These are phyloP conservation scores for Aspergillus felis DNA, from an alignment of 2,329 filamentous ascomycete genomes.

Conservation along the genomic window DNA sequence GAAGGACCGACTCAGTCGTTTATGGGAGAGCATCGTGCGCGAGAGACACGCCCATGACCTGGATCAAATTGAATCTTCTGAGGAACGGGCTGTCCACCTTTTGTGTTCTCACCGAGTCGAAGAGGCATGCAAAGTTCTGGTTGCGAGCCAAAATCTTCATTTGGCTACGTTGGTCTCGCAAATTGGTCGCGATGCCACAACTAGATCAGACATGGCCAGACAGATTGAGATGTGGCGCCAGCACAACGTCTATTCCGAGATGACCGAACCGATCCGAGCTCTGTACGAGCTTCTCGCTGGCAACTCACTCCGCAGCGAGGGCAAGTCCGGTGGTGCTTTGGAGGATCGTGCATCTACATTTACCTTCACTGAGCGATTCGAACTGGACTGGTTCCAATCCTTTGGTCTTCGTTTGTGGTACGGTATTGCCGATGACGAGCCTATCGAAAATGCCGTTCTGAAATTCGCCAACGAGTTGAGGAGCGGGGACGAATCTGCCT, in stretches of 20 bases:
- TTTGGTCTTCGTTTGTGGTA: constrained; percentile 94
- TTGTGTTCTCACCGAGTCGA: constrained; percentile 74
- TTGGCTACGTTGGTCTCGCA: constrained; percentile 81
- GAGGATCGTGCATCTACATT: constrained; percentile 82
- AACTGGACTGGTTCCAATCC: constrained; percentile 86
- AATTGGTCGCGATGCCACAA: constrained; percentile 67
- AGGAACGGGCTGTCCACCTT: constrained; percentile 79
- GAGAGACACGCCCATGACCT: constrained; percentile 66
- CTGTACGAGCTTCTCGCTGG: constrained; percentile 87
- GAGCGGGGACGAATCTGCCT: constrained; percentile 63
- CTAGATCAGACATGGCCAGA: constrained; percentile 69
- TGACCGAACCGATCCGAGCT: constrained; percentile 76
- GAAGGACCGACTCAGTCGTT: constrained; percentile 44
- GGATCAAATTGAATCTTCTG: constrained; percentile 59
- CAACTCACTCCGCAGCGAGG: constrained; percentile 78
- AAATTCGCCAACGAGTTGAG: constrained; percentile 71
- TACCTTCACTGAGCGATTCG: constrained; percentile 76
- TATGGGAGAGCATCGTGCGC: constrained; percentile 45
- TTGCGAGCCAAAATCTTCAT: constrained; percentile 72
- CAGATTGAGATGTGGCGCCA: constrained; percentile 84
- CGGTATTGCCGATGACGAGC: constrained; percentile 63
- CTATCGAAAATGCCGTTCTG: constrained; percentile 67
- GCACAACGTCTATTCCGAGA: constrained; percentile 79
- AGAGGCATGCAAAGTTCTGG: constrained; percentile 76
- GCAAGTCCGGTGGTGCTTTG: constrained; percentile 63